Conservation (phyloP, 2,329 filamentous ascomycete genomes). For the Fusarium veterinarium region DNA sequence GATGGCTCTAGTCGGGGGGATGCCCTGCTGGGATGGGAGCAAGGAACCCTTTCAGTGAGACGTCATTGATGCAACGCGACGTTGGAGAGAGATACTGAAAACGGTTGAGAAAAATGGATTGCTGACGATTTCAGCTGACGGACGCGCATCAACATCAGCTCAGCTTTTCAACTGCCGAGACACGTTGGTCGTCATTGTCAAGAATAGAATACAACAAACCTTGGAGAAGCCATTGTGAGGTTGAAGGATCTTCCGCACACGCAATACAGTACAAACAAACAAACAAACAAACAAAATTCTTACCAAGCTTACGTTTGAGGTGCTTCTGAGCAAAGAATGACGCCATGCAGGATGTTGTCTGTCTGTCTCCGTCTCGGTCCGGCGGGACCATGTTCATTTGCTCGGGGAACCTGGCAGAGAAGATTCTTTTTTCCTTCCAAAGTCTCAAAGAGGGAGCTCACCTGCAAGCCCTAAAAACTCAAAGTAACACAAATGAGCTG, state of each 20-base stretch:
- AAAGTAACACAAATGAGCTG: conserved; percentile 22
- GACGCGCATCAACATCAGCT: not conserved
- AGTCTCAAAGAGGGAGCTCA: conserved; percentile 28
- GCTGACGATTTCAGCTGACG: not conserved
- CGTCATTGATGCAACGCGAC: conserved; percentile 28
- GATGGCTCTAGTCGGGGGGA: conserved; percentile 14
- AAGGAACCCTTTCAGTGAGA: conserved; percentile 10
- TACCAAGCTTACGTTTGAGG: not conserved
- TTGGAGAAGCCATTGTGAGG: not conserved
- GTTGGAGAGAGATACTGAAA: not conserved
- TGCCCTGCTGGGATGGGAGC: conserved; percentile 7
- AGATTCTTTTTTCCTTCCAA: conserved; percentile 30
- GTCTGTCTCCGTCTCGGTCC: not conserved
- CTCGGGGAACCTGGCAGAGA: conserved; percentile 26
- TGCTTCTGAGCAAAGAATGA: conserved; percentile 11
- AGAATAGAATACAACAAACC: not conserved
- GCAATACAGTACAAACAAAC: not conserved
- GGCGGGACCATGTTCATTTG: not conserved
- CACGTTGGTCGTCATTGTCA: not conserved
- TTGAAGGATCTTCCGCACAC: not conserved
- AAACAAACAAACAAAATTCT: not conserved
- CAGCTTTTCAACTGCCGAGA: conserved; percentile 18
- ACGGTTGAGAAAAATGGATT: conserved; percentile 4
- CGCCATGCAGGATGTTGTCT: conserved; percentile 17
- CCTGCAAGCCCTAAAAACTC: conserved; percentile 29